Base-by-base conservation (phyloP, 306 rosid genomes). In the Abrus pulchellus region DNA sequence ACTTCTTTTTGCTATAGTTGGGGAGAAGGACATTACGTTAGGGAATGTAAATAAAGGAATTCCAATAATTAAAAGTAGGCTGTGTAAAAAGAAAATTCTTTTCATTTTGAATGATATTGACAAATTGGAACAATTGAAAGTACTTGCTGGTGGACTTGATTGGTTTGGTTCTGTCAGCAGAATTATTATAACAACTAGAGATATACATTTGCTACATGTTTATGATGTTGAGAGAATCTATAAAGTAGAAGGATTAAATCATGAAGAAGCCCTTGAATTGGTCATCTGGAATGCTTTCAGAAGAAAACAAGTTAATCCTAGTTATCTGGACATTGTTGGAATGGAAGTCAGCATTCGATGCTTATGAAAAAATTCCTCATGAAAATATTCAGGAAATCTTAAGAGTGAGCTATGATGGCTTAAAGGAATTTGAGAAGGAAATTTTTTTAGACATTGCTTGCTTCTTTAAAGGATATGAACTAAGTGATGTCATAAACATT, bases 41-140 rank as follows among this genome's bases (percentile, higher is more conserved):
- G 14, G 60, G 38, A 38, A 29, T 67, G 11, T 74, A 29, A 56
- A 44, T 13, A 12, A 45, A 75, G 80, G 63, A 47, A 75, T 66
- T 38, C 43, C 67, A 9, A 67, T 47, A 32, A 53, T 81, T 3
- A 67, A 41, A 66, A 56, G 41, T 1, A 66, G 54, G 43, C 44
- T 81, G 2, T 3, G 14, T 45, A 0, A 1, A 4, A 81, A 44
- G 20, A 81, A 66, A n/a, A 72, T 55, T 43, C 63, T 74, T 7
- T 14, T 81, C 44, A 36, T 74, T 66, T 34, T 74, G n/a, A 76
- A 81, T 54, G 80, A 56, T 45, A 68, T 81, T 13, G 54, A 74
- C 5, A 20, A 48, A 14, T n/a, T 14, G 2, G 40, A 53, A 27
- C 68, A 81, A 33, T 7, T 81, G 33, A 1, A 74, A n/a, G 59